Base-by-base conservation (phyloP, 371 early-diverging fungal species). In the Mucor indicus region DNA sequence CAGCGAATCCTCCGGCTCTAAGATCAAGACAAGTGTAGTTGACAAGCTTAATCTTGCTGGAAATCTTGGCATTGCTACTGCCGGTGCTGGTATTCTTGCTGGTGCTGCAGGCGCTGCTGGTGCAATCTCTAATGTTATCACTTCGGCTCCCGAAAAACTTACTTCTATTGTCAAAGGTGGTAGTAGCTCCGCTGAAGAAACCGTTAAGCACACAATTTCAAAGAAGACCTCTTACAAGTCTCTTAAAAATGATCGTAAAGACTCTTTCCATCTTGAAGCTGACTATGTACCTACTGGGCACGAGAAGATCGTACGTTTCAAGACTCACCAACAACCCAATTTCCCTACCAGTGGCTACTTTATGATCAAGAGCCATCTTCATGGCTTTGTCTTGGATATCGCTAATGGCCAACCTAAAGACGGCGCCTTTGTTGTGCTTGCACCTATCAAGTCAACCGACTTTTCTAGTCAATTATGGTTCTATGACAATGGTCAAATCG, bases 391-490 rank as follows among this genome's bases (percentile, higher is more conserved):
- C 2, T 52, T 74, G 35, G 74, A 74, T 44, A 47, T 74, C 10
- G 50, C 41, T 9, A 46, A 58, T n/a, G 59, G 60, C 13, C 41
- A 48, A 10, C 33, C 52, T 19, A 48, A 50, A 16, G 60, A 62
- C 23, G 62, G 60, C 17, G 58, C 60, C 11, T 40, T 55, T 40
- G 58, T 64, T 10, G 57, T 69, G 5, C 54, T 74, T 33, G 55
- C 67, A 16, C 62, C 50, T 15, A 45, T 74, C 23, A 58, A 52
- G 30, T 30, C 57, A 5, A 64, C 55, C 7, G 51, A 74, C 29
- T 74, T 54, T 48, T 67, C 74, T 2, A 67, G 70, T 44, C 81
- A 80, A 52, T 57, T 80, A 4, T 78, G 81, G 81, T 71, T 75
- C 23, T 80, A 51, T 64, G 45, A 60, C 11, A 62, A 73, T 35